Conservation (phyloP, 2,329 filamentous ascomycete genomes). For the Fusarium heterosporum region DNA sequence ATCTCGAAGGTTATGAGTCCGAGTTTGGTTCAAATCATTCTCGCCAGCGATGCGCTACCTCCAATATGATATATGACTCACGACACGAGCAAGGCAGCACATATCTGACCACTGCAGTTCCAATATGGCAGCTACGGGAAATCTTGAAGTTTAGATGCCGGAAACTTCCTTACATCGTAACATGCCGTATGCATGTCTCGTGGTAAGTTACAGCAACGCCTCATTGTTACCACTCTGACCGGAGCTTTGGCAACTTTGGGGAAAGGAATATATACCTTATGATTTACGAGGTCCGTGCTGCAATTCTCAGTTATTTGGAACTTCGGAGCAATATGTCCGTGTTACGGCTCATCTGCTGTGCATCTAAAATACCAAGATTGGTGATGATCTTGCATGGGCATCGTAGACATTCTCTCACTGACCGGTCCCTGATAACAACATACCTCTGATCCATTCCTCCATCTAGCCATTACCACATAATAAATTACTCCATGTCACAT, state of each 20-base stretch:
- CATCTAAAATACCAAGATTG: conserved; percentile 33
- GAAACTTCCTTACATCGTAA: neutral
- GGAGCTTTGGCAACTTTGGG: conserved; percentile 65
- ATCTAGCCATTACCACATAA: too few species aligned
- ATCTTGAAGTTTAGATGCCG: neutral
- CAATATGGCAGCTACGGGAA: neutral
- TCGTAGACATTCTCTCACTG: neutral
- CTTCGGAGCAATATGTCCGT: conserved; percentile 75
- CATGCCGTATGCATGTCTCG: conserved; percentile 47
- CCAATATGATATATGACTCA: neutral
- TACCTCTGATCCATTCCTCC: neutral
- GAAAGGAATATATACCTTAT: conserved; percentile 57
- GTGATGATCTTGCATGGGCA: neutral
- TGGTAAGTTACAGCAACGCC: conserved; percentile 64
- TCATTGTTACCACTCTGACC: conserved; percentile 63
- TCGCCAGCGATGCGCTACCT: too few species aligned
- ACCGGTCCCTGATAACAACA: neutral
- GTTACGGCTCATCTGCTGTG: conserved; percentile 75
- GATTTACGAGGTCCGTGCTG: conserved; percentile 2
- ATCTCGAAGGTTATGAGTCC: neutral
- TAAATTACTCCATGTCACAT: too few species aligned
- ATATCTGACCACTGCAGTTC: neutral
- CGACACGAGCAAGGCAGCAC: neutral
- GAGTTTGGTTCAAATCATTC: too few species aligned
- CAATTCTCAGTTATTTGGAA: conserved; percentile 62